Percentiles rank a stretch among this genome's conserved stretches.
Evolutionary conservation across 2,329 filamentous ascomycete species (phyloP).

Genomic region (Magnaporthales sp.): DNA sequence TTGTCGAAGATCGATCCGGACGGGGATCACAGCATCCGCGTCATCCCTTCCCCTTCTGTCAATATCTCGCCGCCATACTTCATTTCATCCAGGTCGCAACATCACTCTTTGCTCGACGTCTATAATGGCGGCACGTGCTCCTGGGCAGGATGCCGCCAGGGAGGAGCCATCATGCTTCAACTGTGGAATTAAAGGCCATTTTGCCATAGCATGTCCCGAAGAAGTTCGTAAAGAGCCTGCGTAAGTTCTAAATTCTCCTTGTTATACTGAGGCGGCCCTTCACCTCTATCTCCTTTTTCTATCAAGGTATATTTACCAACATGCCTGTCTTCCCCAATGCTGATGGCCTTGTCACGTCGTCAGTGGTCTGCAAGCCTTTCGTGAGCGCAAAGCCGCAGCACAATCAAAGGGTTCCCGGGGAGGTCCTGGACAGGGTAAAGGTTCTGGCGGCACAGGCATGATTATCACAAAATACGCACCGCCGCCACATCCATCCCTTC

Average conservation of each 20-base stretch:
- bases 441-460: constrained; percentile 22
- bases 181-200: constrained; percentile 42
- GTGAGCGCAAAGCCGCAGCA: constrained; percentile 13
- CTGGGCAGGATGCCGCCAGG: constrained; percentile 17
- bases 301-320: constrained; percentile 7
- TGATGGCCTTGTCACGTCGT: background rate
- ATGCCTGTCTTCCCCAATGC: background rate
- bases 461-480: constrained; percentile 28
- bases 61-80: background rate
- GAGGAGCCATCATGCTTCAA: constrained; percentile 40
- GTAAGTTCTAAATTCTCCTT: constrained; percentile 30
- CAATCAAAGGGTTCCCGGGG: constrained; percentile 4
- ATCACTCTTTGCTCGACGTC: background rate
- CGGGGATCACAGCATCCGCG: background rate
- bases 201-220: constrained; percentile 43
- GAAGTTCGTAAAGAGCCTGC: constrained; percentile 36
- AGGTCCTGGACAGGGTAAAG: constrained; percentile 11
- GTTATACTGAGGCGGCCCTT: background rate
- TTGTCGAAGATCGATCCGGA: background rate
- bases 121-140: constrained; percentile 15
- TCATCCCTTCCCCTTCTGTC: background rate
- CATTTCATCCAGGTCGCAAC: background rate
- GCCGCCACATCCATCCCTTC: constrained; percentile 25
- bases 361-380: constrained; percentile 17
- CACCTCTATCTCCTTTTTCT: background rate